phyloP scores from a whole-genome alignment of 148 eudicot genomes.

The Rhododendron vialii region DNA sequence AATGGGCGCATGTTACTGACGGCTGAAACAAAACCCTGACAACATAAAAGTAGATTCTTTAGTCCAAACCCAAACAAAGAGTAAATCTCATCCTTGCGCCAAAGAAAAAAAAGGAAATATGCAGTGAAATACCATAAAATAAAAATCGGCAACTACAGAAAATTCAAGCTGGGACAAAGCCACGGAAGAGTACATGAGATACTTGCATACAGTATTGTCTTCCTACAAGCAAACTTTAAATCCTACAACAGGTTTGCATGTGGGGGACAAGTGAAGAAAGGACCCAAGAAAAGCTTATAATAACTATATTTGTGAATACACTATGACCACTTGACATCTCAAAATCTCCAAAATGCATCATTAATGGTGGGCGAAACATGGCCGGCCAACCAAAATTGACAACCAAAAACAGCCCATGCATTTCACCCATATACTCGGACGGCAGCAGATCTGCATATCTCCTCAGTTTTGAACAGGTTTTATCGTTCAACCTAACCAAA shows the following conservation, averaged over 20 bases:
- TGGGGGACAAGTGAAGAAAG: not conserved
- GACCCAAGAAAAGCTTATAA: not conserved
- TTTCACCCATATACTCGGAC: not conserved
- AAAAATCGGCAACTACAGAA: not conserved
- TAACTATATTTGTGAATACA: not conserved
- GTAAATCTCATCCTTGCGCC: not conserved
- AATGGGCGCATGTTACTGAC: constrained; percentile 84
- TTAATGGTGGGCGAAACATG: not conserved
- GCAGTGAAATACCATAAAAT: not conserved
- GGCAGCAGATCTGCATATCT: not conserved
- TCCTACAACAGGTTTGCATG: not conserved
- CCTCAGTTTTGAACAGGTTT: not conserved
- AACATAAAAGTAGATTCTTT: not conserved
- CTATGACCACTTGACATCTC: not conserved
- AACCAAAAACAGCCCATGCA: not conserved
- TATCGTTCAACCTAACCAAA: not conserved
- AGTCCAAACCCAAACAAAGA: not conserved
- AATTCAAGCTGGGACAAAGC: not conserved
- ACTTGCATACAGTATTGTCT: not conserved
- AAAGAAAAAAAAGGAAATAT: not conserved
- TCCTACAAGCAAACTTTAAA: not conserved
- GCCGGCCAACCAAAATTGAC: not conserved
- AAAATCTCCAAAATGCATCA: not conserved
- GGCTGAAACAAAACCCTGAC: constrained; percentile 90
- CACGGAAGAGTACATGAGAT: not conserved